Base-by-base conservation (phyloP, 805 yeast genomes). In the Metschnikowia reukaufii region DNA sequence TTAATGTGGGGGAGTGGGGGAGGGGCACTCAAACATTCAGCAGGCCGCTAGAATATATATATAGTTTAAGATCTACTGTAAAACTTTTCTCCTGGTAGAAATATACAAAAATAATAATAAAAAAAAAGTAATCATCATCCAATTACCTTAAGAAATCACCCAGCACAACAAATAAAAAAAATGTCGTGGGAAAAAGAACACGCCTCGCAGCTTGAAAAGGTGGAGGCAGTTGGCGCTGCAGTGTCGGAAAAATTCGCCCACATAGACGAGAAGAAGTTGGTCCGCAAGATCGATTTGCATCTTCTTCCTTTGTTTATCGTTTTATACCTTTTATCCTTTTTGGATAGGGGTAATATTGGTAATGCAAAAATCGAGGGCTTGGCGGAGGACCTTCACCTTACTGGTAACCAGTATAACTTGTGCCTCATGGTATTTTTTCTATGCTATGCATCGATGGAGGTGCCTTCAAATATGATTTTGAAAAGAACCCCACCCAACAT, bases 341-440 rank as follows among this genome's bases (percentile, higher is more conserved):
- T 88, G 59, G 95, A 88, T 63, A 74, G 95, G 63, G 91, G 87
- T 48, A 88, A 88, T 63, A 85, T 88, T 51, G 81, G 91, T 25
- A 87, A 88, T 64, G 95, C 96, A 6, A 81, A 81, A 49, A 77
- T 84, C 45, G 86, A 86, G 59, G 89, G 89, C 10, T 70, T 88
- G 71, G 73, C 73, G 17, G 64, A 58, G 1, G 86, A 82, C 47
- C 64, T 88, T 30, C 57, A 72, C 16, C 68, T 88, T 35, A 62
- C 64, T 1, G 84, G 84, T 7, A 73, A 74, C 54, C 83, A 85
- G 57, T 85, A 74, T 68, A 81, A 83, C 59, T 74, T 73, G 29
- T 84, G 86, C 3, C 72, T 86, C 53, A 82, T 88, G 6, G 77
- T 85, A 8, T 85, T 86, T 63, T 86, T 84, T 55, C 83, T 84